These are phyloP conservation scores for Camelina laxa DNA, from an alignment of 345 rosid species.

Conservation along the genomic window DNA sequence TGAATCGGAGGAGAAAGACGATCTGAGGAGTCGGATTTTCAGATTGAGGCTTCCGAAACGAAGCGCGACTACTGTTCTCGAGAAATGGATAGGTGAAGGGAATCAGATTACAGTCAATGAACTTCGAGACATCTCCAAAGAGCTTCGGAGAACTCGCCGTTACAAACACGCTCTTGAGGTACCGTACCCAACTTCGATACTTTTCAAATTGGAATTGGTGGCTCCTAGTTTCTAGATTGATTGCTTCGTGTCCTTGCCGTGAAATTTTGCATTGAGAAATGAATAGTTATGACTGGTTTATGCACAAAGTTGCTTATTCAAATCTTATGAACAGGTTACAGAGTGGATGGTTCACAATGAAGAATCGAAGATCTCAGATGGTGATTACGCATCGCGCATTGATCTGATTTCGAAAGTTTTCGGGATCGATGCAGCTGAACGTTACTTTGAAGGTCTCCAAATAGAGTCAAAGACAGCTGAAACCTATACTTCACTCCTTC, in stretches of 20 bases:
- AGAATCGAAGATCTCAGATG: constrained; percentile 61
- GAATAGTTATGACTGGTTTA: neutral
- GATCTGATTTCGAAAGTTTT: constrained; percentile 88
- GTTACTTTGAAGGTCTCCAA: constrained; percentile 76
- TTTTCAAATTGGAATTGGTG: neutral
- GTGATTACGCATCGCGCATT: constrained; percentile 72
- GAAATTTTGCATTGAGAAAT: neutral
- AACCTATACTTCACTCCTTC: constrained; percentile 92
- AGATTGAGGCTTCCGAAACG: constrained; percentile 83
- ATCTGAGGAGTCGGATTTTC: constrained; percentile 72
- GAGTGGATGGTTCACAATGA: constrained; percentile 83
- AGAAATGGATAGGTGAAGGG: constrained; percentile 86
- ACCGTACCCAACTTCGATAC: neutral
- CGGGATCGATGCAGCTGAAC: constrained; percentile 89
- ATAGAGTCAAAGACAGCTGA: constrained; percentile 62
- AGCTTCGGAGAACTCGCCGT: constrained; percentile 77
- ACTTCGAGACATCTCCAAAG: constrained; percentile 77
- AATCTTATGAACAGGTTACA: constrained; percentile 58
- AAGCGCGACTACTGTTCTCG: constrained; percentile 71
- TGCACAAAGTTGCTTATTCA: constrained; percentile 22
- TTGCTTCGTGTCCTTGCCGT: neutral
- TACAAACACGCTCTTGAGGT: constrained; percentile 98
- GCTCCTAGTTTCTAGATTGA: neutral
- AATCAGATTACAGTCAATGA: constrained; percentile 57
- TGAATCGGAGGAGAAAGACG: constrained; percentile 51